phyloP scores from a whole-genome alignment of 306 rosid genomes.

The Senna tora region DNA sequence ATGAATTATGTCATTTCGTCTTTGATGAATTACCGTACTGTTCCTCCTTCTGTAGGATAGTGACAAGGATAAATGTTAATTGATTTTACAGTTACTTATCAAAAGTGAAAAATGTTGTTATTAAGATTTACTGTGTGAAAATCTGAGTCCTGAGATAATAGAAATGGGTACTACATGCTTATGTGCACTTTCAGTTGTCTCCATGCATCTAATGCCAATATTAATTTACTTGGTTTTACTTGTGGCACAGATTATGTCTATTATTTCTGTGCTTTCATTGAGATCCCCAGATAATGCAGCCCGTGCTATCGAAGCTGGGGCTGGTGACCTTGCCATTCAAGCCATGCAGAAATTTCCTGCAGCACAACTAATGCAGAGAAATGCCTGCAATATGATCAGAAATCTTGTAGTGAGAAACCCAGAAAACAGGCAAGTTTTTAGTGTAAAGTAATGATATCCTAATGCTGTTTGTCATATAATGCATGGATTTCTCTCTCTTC shows the following conservation, averaged over 20 bases:
- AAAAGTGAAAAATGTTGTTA: conserved; percentile 16
- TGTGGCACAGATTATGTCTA: conserved; percentile 67
- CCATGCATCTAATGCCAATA: conserved; percentile 20
- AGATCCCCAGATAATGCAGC: conserved; percentile 90
- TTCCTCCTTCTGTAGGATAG: neutral
- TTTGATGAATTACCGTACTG: neutral
- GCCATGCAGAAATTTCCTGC: conserved; percentile 82
- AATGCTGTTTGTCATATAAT: neutral
- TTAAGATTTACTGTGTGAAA: conserved; percentile 3
- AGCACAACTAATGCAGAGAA: conserved; percentile 88
- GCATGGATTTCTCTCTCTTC: neutral
- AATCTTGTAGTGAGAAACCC: conserved; percentile 81
- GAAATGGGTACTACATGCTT: conserved; percentile 3
- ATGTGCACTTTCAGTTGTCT: conserved; percentile 4
- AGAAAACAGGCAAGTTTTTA: conserved; percentile 71
- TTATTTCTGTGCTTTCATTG: conserved; percentile 72
- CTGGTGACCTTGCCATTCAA: conserved; percentile 90
- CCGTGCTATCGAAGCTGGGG: conserved; percentile 91
- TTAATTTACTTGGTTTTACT: conserved; percentile 19
- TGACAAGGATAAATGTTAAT: neutral
- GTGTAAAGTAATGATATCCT: conserved; percentile 1
- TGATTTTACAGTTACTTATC: neutral
- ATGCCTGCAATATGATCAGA: conserved; percentile 87
- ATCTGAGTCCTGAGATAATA: neutral
- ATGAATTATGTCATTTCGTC: conserved; percentile 13